Evolutionary conservation across 345 rosid genomes (phyloP).

Genomic region (Corymbia maculata): DNA sequence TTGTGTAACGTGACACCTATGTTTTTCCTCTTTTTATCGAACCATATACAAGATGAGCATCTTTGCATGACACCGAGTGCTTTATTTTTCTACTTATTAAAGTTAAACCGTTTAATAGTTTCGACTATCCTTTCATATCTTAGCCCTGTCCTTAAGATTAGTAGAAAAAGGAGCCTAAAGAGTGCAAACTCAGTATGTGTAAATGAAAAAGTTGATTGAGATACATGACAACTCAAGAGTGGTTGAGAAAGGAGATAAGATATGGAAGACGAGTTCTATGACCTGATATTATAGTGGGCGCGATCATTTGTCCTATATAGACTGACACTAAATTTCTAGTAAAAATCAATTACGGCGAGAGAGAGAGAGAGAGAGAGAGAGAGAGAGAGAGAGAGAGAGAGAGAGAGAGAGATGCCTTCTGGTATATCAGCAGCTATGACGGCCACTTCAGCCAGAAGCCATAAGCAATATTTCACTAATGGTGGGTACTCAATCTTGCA

Average conservation of each 20-base stretch:
- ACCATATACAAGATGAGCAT: neutral
- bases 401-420: neutral
- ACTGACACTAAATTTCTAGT: neutral
- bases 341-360: no score
- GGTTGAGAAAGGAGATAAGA: neutral
- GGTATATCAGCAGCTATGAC: neutral
- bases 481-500: slow-evolving; percentile 20
- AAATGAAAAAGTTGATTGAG: neutral
- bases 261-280: neutral
- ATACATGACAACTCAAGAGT: neutral
- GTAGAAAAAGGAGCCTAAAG: neutral
- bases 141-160: neutral
- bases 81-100: neutral
- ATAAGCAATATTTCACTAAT: neutral
- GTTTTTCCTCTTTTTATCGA: neutral
- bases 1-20: neutral
- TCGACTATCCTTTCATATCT: neutral
- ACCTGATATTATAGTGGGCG: neutral
- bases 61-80: neutral
- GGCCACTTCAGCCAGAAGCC: neutral
- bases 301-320: neutral
- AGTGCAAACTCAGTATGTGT: neutral
- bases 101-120: neutral
- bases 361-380: no score
- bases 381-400: neutral